Evolutionary conservation across 2,329 filamentous ascomycete genomes (phyloP), one percentile per base, ranked within the genome.

Genomic region (Grosmannia huntii): DNA sequence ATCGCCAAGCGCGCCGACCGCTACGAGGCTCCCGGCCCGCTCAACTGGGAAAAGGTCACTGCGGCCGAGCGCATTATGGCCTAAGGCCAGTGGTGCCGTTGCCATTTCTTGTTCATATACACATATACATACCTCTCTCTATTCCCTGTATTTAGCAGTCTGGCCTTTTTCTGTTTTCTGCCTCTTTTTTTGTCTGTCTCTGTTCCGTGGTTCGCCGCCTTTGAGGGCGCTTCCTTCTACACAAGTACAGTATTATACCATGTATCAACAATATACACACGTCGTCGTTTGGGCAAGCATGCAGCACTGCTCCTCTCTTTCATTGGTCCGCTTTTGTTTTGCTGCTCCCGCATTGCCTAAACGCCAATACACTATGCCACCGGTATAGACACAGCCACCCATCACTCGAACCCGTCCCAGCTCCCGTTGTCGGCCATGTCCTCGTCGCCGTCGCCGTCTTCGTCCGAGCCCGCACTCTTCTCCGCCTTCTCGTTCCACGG

Each of bases 1-100:
- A 75, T 97, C 62, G 89, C 89, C 55, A 89, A 86, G 71, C 82
- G 76, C 31, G 87, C 84, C 60, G 87, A 84, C 60, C 72, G 79
- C 58, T 96, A 90, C 69, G 90, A 95, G 66, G 76, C 78, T 0
- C 72, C 73, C 2, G 82, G 83, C 0, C 81, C 81, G 3, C 62
- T 64, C 10, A 69, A 73, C 54, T 83, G 79, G 78, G 75, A 82
- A 55, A 71, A 62, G 55, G 68, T 68, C 21, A 63, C 65, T 1
- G 59, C 59, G 1, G 64, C 53, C 31, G 68, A 70, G 57, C 62
- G 68, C 31, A 52, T 69, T 14, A 62, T 64, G 61, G 66, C 67
- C 7, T 68, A 58, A 16, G 36, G 36, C 36, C 14, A 3, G 36
- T 23, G n/a, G 9, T 25, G 46, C 10, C 19, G 7, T 44, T 44